phyloP scores from a whole-genome alignment of 2,329 filamentous ascomycete species.

The Aureobasidium vineae region DNA sequence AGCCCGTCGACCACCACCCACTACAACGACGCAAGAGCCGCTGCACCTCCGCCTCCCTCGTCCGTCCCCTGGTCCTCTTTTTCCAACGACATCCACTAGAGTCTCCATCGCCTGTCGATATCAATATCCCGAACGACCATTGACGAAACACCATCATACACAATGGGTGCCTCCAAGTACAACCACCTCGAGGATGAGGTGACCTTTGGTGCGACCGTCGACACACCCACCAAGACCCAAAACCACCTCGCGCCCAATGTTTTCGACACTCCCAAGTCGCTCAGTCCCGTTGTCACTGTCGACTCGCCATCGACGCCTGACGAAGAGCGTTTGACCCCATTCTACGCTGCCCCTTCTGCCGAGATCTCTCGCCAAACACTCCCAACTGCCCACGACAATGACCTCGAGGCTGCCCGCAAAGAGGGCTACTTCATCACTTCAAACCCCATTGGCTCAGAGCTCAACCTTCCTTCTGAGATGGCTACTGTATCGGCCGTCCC shows the following conservation, averaged over 20 bases:
- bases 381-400: slow-evolving; percentile 39
- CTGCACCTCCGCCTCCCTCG: neutral
- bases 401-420: slow-evolving; percentile 40
- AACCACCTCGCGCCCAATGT: slow-evolving; percentile 34
- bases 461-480: slow-evolving; percentile 36
- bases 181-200: slow-evolving; percentile 29
- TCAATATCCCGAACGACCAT: slow-evolving; percentile 6
- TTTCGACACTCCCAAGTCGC: slow-evolving; percentile 37
- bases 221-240: slow-evolving; percentile 31
- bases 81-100: slow-evolving; percentile 11
- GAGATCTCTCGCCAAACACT: slow-evolving; percentile 25
- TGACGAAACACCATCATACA: slow-evolving; percentile 5
- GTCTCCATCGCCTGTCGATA: slow-evolving; percentile 7
- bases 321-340: slow-evolving; percentile 47
- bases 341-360: slow-evolving; percentile 35
- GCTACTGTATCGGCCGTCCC: slow-evolving; percentile 6
- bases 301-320: slow-evolving; percentile 39
- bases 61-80: slow-evolving; percentile 4
- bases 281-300: slow-evolving; percentile 38
- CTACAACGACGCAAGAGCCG: slow-evolving; percentile 7
- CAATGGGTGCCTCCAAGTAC: slow-evolving; percentile 24
- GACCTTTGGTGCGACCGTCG: slow-evolving; percentile 45
- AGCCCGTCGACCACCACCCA: neutral
- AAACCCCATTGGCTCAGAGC: slow-evolving; percentile 41
- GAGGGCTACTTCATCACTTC: slow-evolving; percentile 36